These are phyloP conservation scores for Candida koratica DNA, from an alignment of 805 yeast species.

Conservation along the genomic window DNA sequence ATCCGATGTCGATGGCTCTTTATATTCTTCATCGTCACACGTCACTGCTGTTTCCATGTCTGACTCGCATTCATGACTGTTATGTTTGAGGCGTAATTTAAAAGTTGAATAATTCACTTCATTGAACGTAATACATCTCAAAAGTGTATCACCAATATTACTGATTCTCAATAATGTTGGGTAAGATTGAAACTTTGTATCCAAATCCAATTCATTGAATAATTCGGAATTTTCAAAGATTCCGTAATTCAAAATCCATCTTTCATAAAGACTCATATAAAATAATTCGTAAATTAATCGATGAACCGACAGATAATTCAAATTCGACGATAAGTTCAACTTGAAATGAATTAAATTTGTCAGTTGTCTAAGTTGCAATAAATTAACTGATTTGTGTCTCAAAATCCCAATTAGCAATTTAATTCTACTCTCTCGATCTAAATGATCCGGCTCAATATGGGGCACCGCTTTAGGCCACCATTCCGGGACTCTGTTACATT, in stretches of 20 bases:
- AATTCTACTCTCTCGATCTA: constrained; percentile 55
- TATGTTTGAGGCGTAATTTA: not conserved
- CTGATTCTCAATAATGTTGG: constrained; percentile 4
- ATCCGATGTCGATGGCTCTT: not conserved
- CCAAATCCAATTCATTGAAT: constrained; percentile 8
- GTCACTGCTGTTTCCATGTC: not conserved
- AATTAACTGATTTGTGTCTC: constrained; percentile 11
- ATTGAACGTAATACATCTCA: constrained; percentile 2
- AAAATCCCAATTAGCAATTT: constrained; percentile 43
- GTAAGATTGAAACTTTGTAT: not conserved
- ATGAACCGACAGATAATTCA: constrained; percentile 6
- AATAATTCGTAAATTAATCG: constrained; percentile 24
- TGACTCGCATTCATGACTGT: constrained; percentile 1
- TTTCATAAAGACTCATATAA: constrained; percentile 24
- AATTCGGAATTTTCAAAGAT: constrained; percentile 9
- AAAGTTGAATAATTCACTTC: constrained; percentile 5
- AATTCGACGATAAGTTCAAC: not conserved
- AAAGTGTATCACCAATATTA: not conserved
- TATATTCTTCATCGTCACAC: not conserved
- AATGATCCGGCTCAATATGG: constrained; percentile 74
- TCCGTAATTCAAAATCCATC: constrained; percentile 18
- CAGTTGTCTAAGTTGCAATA: constrained; percentile 9
- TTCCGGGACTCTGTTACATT: constrained; percentile 44
- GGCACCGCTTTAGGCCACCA: constrained; percentile 69
- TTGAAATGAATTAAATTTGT: constrained; percentile 5